phyloP scores from a whole-genome alignment of 2,329 filamentous ascomycete genomes.

The Helicocarpus griseus region DNA sequence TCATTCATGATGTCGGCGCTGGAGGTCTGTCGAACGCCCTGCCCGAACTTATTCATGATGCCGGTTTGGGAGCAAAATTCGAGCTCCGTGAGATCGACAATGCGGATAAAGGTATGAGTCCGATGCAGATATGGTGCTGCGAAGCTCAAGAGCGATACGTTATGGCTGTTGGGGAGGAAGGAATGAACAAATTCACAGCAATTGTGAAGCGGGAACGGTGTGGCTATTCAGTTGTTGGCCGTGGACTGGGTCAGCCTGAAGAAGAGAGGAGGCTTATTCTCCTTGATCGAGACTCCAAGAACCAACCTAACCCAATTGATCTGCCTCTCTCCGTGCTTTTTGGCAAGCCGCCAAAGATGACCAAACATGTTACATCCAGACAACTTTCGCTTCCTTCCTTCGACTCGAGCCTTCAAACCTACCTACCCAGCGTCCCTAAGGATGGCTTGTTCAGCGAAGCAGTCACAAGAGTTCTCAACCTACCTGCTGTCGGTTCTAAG shows the following conservation, averaged over 20 bases:
- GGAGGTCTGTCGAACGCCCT: slow-evolving; percentile 78
- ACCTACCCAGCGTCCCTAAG: slow-evolving; percentile 48
- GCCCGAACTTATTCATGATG: slow-evolving; percentile 84
- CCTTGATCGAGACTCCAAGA: slow-evolving; percentile 66
- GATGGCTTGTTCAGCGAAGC: slow-evolving; percentile 54
- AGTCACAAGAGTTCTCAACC: slow-evolving; percentile 66
- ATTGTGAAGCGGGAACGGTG: slow-evolving; percentile 76
- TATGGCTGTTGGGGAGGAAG: slow-evolving; percentile 70
- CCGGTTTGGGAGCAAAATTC: slow-evolving; percentile 80
- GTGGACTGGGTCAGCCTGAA: slow-evolving; percentile 54
- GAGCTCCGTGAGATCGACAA: slow-evolving; percentile 91
- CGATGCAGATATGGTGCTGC: slow-evolving; percentile 95
- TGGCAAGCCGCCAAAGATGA: slow-evolving; percentile 75
- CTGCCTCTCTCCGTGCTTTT: slow-evolving; percentile 83
- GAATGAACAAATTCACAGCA: slow-evolving; percentile 61
- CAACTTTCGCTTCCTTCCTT: slow-evolving; percentile 61
- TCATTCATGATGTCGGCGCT: slow-evolving; percentile 96
- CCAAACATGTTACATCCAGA: slow-evolving; percentile 61
- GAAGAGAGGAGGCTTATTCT: slow-evolving; percentile 67
- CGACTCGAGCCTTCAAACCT: slow-evolving; percentile 61
- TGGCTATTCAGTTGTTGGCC: slow-evolving; percentile 84
- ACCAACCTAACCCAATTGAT: slow-evolving; percentile 72
- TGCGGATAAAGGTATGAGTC: slow-evolving; percentile 84
- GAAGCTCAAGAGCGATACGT: slow-evolving; percentile 97
- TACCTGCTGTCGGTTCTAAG: slow-evolving; percentile 92